These are phyloP conservation scores for Hippophae tibetana DNA, from an alignment of 306 rosid species.

Conservation along the genomic window DNA sequence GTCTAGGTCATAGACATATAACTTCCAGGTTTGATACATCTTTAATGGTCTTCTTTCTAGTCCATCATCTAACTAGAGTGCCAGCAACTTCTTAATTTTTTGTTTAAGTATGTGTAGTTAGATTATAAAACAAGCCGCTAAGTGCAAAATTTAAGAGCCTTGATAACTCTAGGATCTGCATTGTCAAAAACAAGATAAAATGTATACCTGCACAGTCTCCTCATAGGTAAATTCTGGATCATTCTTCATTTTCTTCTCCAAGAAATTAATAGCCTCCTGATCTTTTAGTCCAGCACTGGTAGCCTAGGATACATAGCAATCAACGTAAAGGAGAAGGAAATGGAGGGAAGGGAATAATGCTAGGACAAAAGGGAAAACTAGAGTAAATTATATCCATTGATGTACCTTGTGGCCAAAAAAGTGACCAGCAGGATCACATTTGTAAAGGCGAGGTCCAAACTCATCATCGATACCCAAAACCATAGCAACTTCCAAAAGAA, in stretches of 20 bases:
- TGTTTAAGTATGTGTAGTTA: background rate
- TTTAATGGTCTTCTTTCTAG: background rate
- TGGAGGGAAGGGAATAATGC: background rate
- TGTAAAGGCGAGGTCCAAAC: slow-evolving; percentile 72
- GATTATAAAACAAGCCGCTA: no score
- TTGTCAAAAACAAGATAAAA: background rate
- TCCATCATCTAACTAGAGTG: background rate
- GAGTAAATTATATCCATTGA: slow-evolving; percentile 4
- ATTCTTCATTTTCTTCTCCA: slow-evolving; percentile 99
- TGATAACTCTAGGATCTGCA: slow-evolving; percentile 2
- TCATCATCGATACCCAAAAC: slow-evolving; percentile 93
- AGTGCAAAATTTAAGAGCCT: background rate
- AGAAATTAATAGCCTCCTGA: slow-evolving; percentile 96
- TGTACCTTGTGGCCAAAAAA: slow-evolving; percentile 97
- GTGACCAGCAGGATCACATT: slow-evolving; percentile 99
- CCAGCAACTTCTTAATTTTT: background rate
- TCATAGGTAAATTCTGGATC: slow-evolving; percentile 87
- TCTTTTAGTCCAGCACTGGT: slow-evolving; percentile 97
- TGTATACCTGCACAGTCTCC: slow-evolving; percentile 91
- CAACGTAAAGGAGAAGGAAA: slow-evolving; percentile 6
- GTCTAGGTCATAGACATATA: background rate
- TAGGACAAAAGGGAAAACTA: background rate
- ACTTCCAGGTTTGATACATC: background rate
- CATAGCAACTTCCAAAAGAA: slow-evolving; percentile 68
- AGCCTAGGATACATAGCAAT: slow-evolving; percentile 49